Percentiles rank a stretch among this genome's conserved stretches.
Conservation (phyloP, 148 eudicot species). For the Silene uniflora region DNA sequence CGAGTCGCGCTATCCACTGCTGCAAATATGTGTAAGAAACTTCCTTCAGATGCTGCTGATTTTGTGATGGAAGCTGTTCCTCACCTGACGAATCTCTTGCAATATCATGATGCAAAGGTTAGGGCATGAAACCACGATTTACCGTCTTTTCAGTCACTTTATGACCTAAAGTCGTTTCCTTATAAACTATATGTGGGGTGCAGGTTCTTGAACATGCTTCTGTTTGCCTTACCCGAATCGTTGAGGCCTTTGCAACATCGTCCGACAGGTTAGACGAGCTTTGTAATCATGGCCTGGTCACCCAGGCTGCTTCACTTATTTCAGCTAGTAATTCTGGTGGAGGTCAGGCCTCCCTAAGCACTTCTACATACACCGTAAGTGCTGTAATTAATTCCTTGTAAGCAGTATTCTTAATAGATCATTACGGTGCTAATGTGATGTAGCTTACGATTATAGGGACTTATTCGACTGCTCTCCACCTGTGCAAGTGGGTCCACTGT, state of each 20-base stretch:
- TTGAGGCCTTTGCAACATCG: slow-evolving; percentile 80
- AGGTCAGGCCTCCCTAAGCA: slow-evolving; percentile 90
- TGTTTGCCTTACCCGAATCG: slow-evolving; percentile 89
- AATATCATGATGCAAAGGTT: slow-evolving; percentile 97
- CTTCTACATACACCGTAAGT: slow-evolving; percentile 85
- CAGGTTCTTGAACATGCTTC: slow-evolving; percentile 97
- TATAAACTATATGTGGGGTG: slow-evolving; percentile 2
- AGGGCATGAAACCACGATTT: slow-evolving; percentile 15
- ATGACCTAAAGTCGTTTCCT: background rate
- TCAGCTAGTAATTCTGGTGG: slow-evolving; percentile 86
- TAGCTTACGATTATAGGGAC: slow-evolving; percentile 52
- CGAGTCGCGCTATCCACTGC: slow-evolving; percentile 96
- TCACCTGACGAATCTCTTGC: slow-evolving; percentile 86
- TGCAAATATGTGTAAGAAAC: slow-evolving; percentile 98
- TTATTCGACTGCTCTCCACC: slow-evolving; percentile 85
- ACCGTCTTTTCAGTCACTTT: background rate
- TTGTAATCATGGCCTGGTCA: slow-evolving; percentile 86
- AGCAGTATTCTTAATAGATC: background rate
- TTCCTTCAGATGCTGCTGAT: slow-evolving; percentile 96
- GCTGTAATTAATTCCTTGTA: background rate
- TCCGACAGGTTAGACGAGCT: slow-evolving; percentile 83
- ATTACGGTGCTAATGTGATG: slow-evolving; percentile 18
- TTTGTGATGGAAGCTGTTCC: slow-evolving; percentile 99
- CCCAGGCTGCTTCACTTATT: slow-evolving; percentile 84
- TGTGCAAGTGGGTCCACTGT: slow-evolving; percentile 95